phyloP scores from a whole-genome alignment of 306 rosid genomes.

The Oxytropis ochrocephala region DNA sequence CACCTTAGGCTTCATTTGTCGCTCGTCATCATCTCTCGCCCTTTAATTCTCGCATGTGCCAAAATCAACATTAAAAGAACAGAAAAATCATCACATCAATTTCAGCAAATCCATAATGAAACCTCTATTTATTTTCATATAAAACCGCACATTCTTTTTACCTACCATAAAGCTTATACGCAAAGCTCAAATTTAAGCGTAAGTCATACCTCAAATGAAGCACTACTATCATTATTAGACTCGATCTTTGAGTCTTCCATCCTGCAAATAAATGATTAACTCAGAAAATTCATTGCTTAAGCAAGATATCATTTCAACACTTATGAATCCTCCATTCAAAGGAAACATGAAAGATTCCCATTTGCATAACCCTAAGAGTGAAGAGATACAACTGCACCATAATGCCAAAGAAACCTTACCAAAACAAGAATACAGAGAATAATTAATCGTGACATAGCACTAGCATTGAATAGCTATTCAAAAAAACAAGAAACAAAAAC shows the following conservation, averaged over 20 bases:
- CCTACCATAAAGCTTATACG: constrained; percentile 1
- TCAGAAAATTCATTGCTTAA: no score
- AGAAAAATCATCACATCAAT: constrained; percentile 13
- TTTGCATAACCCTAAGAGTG: neutral
- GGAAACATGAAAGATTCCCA: neutral
- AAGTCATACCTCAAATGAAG: no score
- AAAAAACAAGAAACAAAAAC: neutral
- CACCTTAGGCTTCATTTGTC: constrained; percentile 87
- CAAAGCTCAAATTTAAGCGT: neutral
- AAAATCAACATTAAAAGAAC: constrained; percentile 21
- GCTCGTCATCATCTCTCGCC: constrained; percentile 77
- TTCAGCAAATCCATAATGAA: constrained; percentile 9
- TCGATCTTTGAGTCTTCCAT: no score
- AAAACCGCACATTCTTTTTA: constrained; percentile 7
- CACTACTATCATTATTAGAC: no score
- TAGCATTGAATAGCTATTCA: neutral
- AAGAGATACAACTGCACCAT: constrained; percentile 15
- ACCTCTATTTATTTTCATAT: constrained; percentile 6
- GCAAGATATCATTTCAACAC: no score
- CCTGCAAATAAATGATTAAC: no score
- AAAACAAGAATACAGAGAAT: neutral
- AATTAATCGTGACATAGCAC: neutral
- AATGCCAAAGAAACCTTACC: neutral
- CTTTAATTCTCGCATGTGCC: constrained; percentile 65
- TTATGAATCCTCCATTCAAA: no score